Percentiles rank a stretch among this genome's conserved stretches.
phyloP scores from a whole-genome alignment of 2,329 filamentous ascomycete species.

The Periconia macrospinosa region DNA sequence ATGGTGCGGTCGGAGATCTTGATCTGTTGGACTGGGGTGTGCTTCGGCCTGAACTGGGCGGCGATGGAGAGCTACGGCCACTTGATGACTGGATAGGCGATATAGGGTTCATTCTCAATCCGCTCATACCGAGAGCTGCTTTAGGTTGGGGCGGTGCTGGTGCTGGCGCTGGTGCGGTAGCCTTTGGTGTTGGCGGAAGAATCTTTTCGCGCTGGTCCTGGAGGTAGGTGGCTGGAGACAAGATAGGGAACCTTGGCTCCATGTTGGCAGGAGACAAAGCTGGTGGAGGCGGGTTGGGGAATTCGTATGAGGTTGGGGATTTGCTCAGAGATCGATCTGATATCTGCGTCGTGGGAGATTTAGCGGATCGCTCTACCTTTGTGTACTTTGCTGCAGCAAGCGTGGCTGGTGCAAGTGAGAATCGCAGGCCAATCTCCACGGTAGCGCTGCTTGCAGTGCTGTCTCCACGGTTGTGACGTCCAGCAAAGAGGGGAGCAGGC shows the following conservation, averaged over 20 bases:
- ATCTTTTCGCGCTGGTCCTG: constrained; percentile 38
- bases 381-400: constrained; percentile 37
- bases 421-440: constrained; percentile 70
- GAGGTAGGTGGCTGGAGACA: constrained; percentile 34
- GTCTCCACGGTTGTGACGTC: constrained; percentile 56
- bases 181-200: constrained; percentile 32
- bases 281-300: constrained; percentile 17
- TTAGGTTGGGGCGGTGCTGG: constrained; percentile 10
- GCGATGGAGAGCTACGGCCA: constrained; percentile 7
- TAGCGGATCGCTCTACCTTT: constrained; percentile 16
- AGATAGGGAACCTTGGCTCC: constrained; percentile 29
- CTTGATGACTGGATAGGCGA: constrained; percentile 20
- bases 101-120: constrained; percentile 40
- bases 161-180: constrained; percentile 10
- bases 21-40: constrained; percentile 15
- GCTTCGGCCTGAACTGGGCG: constrained; percentile 10
- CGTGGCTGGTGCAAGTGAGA: constrained; percentile 55
- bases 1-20: constrained; percentile 17
- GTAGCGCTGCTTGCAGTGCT: constrained; percentile 68
- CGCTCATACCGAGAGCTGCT: constrained; percentile 24
- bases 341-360: constrained; percentile 22
- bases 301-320: constrained; percentile 20
- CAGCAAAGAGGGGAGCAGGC: constrained; percentile 43
- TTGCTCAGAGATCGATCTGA: constrained; percentile 7
- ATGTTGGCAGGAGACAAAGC: constrained; percentile 19